Base-by-base conservation (phyloP, 345 rosid genomes). In the Camelina neglecta region DNA sequence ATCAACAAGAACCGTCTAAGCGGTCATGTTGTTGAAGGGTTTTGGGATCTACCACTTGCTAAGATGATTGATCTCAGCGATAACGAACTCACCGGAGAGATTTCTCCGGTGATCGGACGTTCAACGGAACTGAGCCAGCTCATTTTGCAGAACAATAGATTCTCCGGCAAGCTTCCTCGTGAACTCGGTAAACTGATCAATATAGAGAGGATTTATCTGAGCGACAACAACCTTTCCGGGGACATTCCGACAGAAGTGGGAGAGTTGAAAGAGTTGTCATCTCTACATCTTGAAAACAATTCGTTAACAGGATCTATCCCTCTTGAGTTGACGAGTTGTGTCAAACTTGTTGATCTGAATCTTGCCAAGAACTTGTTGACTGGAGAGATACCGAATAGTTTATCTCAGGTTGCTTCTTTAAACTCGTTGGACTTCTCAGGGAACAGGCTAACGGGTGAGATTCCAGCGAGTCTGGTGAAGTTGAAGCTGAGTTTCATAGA, bases 401-500 rank as follows among this genome's bases (percentile, higher is more conserved):
- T 92, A 69, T 74, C 87, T 18, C 74, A 33, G 21, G 75, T 90
- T 67, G 75, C 63, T 82, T 84, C 86, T 51, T 83, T 94, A 73
- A 94, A 90, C 84, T 81, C 93, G 11, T 67, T 94, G 71, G 91
- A 94, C 80, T 85, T 94, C 75, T 94, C 98, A 3, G 69, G 82
- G 35, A 94, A 94, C 78, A 67, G 39, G 51, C 86, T 94, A 38
- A 83, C 81, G 0, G 98, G 97, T 5, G 63, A 64, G 6, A 86
- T 94, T 45, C 95, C 96, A 0, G 84, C 74, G 24, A 82, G 45
- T 74, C 78, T 94, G 1, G 83, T 71, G 66, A 84, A 81, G 36
- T 35, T 94, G 85, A 91, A 81, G 89, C 83, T 90, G 58, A 94
- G 97, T 78, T 85, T 84, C 45, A 81, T 94, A n/a, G 93, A 94